Evolutionary conservation across 31 red algal species (phyloP).

Genomic region (Odonthalia washingtoniensis): DNA sequence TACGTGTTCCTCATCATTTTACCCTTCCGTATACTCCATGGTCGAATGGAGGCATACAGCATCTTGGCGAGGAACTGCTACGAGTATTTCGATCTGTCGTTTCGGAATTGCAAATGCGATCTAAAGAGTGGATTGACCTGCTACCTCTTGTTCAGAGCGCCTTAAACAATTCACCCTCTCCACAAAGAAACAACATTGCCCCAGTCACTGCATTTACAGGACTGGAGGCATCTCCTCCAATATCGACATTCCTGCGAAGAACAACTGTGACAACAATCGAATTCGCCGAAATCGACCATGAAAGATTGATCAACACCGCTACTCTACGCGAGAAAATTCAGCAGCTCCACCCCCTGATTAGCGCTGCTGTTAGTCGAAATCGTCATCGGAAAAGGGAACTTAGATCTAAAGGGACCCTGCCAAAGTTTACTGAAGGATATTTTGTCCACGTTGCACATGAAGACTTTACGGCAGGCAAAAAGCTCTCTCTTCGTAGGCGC

Average conservation of each 20-base stretch:
- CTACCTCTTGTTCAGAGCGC: not conserved
- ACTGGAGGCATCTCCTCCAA: not conserved
- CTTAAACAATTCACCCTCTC: not conserved
- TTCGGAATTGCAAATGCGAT: conserved; percentile 9
- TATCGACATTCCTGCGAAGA: not conserved
- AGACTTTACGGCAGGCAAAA: not conserved
- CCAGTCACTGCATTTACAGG: not conserved
- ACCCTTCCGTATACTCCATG: conserved; percentile 5
- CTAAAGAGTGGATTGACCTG: conserved; percentile 5
- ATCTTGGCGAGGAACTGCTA: not conserved
- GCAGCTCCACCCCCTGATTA: not conserved
- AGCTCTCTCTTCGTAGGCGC: not conserved
- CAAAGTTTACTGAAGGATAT: not conserved
- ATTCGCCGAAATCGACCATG: not conserved
- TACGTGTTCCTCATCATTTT: conserved; percentile 26
- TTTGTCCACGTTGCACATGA: not conserved
- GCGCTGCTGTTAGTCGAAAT: not conserved
- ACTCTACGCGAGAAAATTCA: not conserved
- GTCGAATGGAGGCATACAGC: not conserved
- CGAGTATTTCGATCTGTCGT: not conserved
- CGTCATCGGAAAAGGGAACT: not conserved
- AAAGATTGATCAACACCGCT: not conserved
- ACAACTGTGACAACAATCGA: not conserved
- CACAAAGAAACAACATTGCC: not conserved
- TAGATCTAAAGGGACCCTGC: not conserved